phyloP scores from a whole-genome alignment of 2,329 filamentous ascomycete genomes.

The Hyphodiscus sp. region DNA sequence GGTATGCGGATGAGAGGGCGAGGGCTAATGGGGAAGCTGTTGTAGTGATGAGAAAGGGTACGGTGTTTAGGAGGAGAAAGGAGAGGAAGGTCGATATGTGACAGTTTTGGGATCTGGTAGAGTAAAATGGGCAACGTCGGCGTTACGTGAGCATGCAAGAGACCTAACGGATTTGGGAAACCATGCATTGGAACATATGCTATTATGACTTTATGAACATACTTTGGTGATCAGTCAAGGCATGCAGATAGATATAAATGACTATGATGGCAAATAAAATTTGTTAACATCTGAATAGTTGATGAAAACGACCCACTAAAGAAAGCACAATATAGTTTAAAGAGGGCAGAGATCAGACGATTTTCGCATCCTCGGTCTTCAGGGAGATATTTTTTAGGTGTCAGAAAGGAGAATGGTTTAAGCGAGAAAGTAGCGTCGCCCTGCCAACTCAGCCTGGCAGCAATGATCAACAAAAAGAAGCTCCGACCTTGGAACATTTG shows the following conservation, averaged over 20 bases:
- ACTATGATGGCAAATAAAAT: neutral
- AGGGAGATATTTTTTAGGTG: no score
- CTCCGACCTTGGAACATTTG: no score
- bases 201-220: neutral
- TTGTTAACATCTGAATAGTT: neutral
- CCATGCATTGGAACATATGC: neutral
- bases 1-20: constrained; percentile 30
- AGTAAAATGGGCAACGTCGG: neutral
- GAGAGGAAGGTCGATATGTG: neutral
- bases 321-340: no score
- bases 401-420: no score
- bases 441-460: no score
- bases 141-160: neutral
- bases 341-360: no score
- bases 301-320: no score
- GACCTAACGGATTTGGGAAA: neutral
- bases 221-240: neutral
- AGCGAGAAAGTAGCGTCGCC: no score
- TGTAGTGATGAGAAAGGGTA: neutral
- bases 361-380: no score
- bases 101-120: neutral
- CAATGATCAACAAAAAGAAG: no score
- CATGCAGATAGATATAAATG: neutral
- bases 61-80: neutral
- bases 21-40: constrained; percentile 13